Evolutionary conservation across 805 yeast genomes (phyloP), one percentile per base, ranked within the genome.

Genomic region (Ogataea degrootiae): DNA sequence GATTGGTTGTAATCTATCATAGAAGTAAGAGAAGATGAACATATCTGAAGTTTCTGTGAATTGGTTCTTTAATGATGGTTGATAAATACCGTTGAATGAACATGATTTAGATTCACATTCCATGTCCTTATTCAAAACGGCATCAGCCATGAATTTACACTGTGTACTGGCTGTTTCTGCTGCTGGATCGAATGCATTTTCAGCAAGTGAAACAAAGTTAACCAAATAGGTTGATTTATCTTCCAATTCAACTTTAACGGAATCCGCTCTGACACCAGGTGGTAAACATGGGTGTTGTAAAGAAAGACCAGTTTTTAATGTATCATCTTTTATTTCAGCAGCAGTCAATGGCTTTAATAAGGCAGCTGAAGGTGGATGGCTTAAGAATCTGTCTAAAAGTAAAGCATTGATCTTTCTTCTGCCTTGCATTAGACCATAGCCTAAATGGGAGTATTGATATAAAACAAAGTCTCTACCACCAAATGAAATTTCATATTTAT

Each of bases 11-110:
- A 97, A 87, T 63, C 96, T 80, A 70, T 94, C 99, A 71, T 89
- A 95, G 71, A 94, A 94, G 75, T 82, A 94, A 11, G 98, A 92
- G 71, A 95, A 90, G 39, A 94, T 82, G 68, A 74, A 94, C 79
- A 94, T 76, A 61, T 94, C 98, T 37, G 83, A 77, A 33, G 79
- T 67, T 46, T 73, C 73, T 45, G 81, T 76, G 76, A 94, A 94
- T 15, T 96, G 82, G 52, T 76, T 79, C 40, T 80, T 80, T 59
- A 94, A 73, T 4, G 96, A 86, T 8, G 99, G 99, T 73, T 94
- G 99, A 68, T 95, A 96, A 43, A 90, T 86, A 62, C 99, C 99
- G 63, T 92, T 89, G 77, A 94, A 94, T 2, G 97, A 87, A 68
- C 99, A 94, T 46, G 99, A 95, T 49, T 80, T 78, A 33, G 74